These are phyloP conservation scores for Tilletia indica DNA, from an alignment of 1,284 basidiomycete species.

Conservation along the genomic window DNA sequence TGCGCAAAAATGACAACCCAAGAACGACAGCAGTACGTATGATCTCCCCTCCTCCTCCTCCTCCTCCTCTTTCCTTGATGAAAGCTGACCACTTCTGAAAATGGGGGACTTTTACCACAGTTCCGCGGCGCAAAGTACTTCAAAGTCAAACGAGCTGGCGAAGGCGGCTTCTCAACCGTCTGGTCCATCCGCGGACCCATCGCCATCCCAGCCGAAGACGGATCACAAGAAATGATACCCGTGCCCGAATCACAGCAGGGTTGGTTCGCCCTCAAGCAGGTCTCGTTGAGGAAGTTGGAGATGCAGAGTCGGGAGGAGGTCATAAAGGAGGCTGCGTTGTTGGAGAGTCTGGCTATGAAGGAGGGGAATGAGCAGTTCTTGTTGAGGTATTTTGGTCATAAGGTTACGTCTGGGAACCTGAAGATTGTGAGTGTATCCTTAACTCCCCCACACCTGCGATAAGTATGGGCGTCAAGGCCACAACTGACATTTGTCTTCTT, in stretches of 20 bases:
- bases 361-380: constrained; percentile 48
- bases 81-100: neutral
- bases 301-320: constrained; percentile 49
- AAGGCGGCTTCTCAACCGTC: constrained; percentile 54
- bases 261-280: constrained; percentile 54
- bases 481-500: neutral
- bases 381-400: constrained; percentile 53
- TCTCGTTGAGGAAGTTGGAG: constrained; percentile 51
- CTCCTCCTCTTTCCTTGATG: neutral
- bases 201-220: constrained; percentile 31
- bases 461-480: neutral
- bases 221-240: constrained; percentile 12
- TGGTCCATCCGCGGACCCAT: constrained; percentile 47
- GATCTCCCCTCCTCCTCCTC: neutral
- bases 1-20: neutral
- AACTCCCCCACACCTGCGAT: neutral
- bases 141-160: constrained; percentile 44
- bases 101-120: constrained; percentile 9
- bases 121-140: constrained; percentile 47
- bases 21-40: constrained; percentile 7
- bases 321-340: constrained; percentile 49
- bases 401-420: constrained; percentile 43
- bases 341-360: constrained; percentile 42
- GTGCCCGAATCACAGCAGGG: constrained; percentile 47
- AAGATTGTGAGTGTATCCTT: constrained; percentile 36